Evolutionary conservation across 495 filamentous ascomycete species (phyloP).

Genomic region (Aspergillus diversus): DNA sequence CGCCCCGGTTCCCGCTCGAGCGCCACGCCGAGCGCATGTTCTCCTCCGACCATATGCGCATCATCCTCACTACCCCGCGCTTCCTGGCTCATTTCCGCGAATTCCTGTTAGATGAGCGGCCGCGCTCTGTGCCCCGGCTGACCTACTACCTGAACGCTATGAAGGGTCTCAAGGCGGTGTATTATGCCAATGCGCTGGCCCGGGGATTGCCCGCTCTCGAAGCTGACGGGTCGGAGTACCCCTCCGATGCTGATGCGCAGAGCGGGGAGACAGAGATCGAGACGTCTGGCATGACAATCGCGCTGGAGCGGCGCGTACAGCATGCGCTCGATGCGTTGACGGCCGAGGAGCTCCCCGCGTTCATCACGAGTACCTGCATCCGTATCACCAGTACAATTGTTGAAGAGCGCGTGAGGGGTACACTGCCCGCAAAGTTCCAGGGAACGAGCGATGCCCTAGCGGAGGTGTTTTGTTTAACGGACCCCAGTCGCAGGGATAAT

Average conservation of each 20-base stretch:
- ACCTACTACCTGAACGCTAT: slow-evolving; percentile 65
- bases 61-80: slow-evolving; percentile 63
- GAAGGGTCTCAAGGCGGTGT: slow-evolving; percentile 71
- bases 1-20: slow-evolving; percentile 55
- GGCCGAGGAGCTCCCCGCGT: slow-evolving; percentile 70
- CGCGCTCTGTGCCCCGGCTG: slow-evolving; percentile 69
- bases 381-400: slow-evolving; percentile 41
- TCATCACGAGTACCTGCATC: slow-evolving; percentile 56
- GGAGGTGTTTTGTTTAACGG: slow-evolving; percentile 77
- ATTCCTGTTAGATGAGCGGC: slow-evolving; percentile 71
- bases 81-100: slow-evolving; percentile 66
- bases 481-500: slow-evolving; percentile 73
- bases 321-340: slow-evolving; percentile 63
- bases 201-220: slow-evolving; percentile 12
- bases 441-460: slow-evolving; percentile 70
- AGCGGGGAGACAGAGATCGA: slow-evolving; percentile 40
- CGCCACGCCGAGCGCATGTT: slow-evolving; percentile 65
- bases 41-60: slow-evolving; percentile 62
- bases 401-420: slow-evolving; percentile 39
- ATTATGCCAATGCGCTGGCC: slow-evolving; percentile 64
- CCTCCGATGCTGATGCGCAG: slow-evolving; percentile 40
- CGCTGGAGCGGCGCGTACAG: slow-evolving; percentile 60
- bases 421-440: slow-evolving; percentile 45
- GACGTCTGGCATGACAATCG: slow-evolving; percentile 39
- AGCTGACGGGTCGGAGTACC: slow-evolving; percentile 36